Base-by-base conservation (phyloP, 2,329 filamentous ascomycete species). In the Apiospora koreana region DNA sequence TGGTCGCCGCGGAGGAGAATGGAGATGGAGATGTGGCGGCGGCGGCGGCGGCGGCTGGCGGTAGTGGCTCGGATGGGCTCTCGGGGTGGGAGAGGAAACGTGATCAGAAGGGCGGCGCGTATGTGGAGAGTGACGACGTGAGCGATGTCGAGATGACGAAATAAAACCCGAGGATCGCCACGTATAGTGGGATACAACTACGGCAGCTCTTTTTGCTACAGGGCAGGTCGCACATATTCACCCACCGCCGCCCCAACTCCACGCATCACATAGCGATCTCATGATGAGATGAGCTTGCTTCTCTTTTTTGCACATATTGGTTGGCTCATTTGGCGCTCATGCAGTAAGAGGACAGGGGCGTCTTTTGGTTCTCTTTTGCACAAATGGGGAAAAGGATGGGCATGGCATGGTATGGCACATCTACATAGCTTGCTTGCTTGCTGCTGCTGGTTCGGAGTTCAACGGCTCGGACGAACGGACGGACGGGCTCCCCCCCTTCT, bases 101-200 rank as follows among this genome's bases (percentile, higher is more conserved):
- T 41, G 77, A 75, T 31, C 74, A 77, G 12, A 81, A 78, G 72
- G 76, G 82, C 46, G 77, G 78, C 69, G 83, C 78, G 54, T 83
- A 83, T 71, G 80, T 78, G 7, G 81, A 82, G 72, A 80, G 77
- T 43, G 28, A 21, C 69, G 80, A 80, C n/a, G 79, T 77, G 14
- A 80, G 78, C 54, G 79, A 80, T 69, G 70, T 77, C 28, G 77
- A 79, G 58, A 77, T 79, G 75, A 4, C 41, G 38, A 43, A 45
- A 12, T 58, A 18, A 58, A 10, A n/a, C n/a, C 18, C 2, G 10
- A 8, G 50, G 23, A 9, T 12, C 41, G 9, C 41, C 41, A 16
- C 12, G 41, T 42, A 42, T 12, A 9, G 41, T 12, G 41, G 8
- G 41, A 42, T 42, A 12, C 41, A 9, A 42, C 12, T 4, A 42